A percentile compares a stretch with the other conserved stretches of the same genome.
phyloP scores from a whole-genome alignment of 768 basidiomycete genomes.

The Russula compacta region DNA sequence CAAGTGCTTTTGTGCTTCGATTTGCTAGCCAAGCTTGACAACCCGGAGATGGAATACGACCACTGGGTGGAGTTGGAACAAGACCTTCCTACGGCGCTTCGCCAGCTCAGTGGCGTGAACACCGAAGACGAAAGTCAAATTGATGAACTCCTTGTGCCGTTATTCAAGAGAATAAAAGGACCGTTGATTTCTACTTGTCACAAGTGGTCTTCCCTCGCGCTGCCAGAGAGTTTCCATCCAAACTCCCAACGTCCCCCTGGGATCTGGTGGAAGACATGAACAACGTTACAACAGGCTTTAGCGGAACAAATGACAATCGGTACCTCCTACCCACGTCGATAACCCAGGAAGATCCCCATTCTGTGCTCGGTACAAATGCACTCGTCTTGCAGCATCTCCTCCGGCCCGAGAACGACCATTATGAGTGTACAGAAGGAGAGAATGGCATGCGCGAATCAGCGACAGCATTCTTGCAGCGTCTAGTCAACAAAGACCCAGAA shows the following conservation, averaged over 20 bases:
- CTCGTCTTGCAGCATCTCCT: conserved; percentile 33
- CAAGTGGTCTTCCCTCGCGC: conserved; percentile 41
- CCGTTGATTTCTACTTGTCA: conserved; percentile 41
- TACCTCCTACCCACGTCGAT: conserved; percentile 30
- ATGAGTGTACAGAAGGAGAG: conserved; percentile 20
- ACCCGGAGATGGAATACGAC: conserved; percentile 35
- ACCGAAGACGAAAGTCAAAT: conserved; percentile 32
- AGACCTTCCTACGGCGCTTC: conserved; percentile 27
- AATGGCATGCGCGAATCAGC: conserved; percentile 16
- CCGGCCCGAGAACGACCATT: conserved; percentile 33
- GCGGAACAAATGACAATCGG: conserved; percentile 45
- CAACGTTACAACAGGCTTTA: conserved; percentile 40
- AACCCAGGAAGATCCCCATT: conserved; percentile 30
- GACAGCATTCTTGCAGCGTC: conserved; percentile 24
- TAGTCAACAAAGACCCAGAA: conserved; percentile 30
- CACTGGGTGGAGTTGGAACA: conserved; percentile 27
- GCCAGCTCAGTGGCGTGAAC: conserved; percentile 34
- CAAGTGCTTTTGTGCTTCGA: conserved; percentile 34
- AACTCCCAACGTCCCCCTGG: conserved; percentile 44
- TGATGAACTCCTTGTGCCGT: conserved; percentile 24
- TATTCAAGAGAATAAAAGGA: conserved; percentile 31
- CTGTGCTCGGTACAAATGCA: conserved; percentile 41
- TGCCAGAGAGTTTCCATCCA: conserved; percentile 39
- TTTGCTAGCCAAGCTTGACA: conserved; percentile 32
- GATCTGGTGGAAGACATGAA: conserved; percentile 37